Evolutionary conservation across 2,329 filamentous ascomycete species (phyloP).

Genomic region (Penicillium glabrum): DNA sequence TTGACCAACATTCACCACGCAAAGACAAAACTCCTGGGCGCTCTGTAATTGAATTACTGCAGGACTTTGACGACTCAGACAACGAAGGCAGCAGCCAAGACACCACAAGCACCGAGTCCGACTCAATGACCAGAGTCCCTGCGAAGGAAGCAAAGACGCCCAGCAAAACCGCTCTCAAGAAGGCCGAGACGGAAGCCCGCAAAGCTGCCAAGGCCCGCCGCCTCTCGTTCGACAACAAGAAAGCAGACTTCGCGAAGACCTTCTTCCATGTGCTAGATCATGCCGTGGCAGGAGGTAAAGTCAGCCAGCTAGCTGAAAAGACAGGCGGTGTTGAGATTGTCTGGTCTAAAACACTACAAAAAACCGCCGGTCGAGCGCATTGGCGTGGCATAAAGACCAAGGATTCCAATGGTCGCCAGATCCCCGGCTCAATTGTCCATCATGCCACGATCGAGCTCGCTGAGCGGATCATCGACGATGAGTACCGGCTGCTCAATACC

Average conservation of each 20-base stretch:
- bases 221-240: conserved; percentile 55
- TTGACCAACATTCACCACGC: conserved; percentile 54
- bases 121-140: conserved; percentile 11
- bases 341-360: conserved; percentile 64
- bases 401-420: background rate
- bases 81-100: conserved; percentile 30
- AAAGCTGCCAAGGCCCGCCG: conserved; percentile 37
- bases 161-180: conserved; percentile 42
- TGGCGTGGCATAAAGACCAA: conserved; percentile 63
- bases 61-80: conserved; percentile 39
- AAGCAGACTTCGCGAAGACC: conserved; percentile 52
- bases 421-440: conserved; percentile 42
- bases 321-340: conserved; percentile 60
- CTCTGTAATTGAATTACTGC: conserved; percentile 22
- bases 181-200: conserved; percentile 37
- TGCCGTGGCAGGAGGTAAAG: conserved; percentile 50
- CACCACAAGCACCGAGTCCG: conserved; percentile 18
- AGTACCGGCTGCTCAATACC: conserved; percentile 78
- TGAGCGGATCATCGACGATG: conserved; percentile 79
- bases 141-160: conserved; percentile 23
- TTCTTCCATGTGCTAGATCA: conserved; percentile 60
- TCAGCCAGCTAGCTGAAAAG: conserved; percentile 48
- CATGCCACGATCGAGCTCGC: conserved; percentile 82
- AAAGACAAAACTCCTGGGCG: conserved; percentile 34
- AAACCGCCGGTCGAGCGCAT: conserved; percentile 65